Evolutionary conservation across 2,329 filamentous ascomycete genomes (phyloP).

Genomic region (Daldinia sp.): DNA sequence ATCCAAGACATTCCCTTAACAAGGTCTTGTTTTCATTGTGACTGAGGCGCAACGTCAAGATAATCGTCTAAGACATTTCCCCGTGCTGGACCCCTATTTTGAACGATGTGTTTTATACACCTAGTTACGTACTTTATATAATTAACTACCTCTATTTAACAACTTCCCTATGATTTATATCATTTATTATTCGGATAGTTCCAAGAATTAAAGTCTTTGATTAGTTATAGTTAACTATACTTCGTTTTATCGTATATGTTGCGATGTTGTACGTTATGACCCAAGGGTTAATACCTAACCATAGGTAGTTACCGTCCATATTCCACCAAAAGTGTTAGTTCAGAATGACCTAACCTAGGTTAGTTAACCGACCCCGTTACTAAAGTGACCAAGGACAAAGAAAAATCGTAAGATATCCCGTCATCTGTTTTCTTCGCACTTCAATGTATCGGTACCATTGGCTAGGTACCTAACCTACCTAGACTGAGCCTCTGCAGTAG

Average conservation of each 20-base stretch:
- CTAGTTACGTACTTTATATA: neutral
- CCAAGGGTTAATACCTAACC: too few relatives aligned
- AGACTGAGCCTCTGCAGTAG: neutral
- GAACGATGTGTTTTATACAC: neutral
- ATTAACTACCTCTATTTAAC: neutral
- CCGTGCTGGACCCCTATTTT: neutral
- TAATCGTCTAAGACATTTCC: slow-evolving; percentile 11
- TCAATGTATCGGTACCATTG: slow-evolving; percentile 7
- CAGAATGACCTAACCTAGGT: too few relatives aligned
- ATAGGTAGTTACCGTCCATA: too few relatives aligned
- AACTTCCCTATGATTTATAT: too few relatives aligned
- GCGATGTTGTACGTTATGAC: too few relatives aligned
- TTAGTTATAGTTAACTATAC: too few relatives aligned
- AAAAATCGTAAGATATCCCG: neutral
- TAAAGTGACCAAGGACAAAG: neutral
- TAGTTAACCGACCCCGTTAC: neutral
- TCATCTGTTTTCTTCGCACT: slow-evolving; percentile 27
- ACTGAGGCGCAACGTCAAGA: slow-evolving; percentile 11
- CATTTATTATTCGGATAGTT: too few relatives aligned
- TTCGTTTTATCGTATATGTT: too few relatives aligned
- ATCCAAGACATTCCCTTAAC: slow-evolving; percentile 19
- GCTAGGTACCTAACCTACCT: too few relatives aligned
- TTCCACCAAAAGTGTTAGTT: too few relatives aligned
- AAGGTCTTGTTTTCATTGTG: neutral
- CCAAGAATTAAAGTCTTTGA: too few relatives aligned